Conservation (phyloP, 805 yeast species). For the Yarrowia keelungensis region DNA sequence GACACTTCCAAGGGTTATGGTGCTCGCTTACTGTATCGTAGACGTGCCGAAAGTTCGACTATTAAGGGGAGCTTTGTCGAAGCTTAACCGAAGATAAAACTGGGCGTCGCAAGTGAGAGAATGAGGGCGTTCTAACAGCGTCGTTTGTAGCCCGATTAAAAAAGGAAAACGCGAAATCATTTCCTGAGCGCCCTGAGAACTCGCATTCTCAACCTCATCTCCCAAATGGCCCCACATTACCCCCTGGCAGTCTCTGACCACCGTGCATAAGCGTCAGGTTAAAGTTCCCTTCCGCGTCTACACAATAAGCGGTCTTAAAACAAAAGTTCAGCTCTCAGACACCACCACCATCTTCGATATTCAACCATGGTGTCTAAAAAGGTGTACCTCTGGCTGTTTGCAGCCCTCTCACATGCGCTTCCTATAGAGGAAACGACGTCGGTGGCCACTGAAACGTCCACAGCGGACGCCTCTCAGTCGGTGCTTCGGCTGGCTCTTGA, state of each 20-base stretch:
- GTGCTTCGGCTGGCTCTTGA: constrained; percentile 20
- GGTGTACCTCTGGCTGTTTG: constrained; percentile 8
- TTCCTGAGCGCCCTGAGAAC: too few relatives aligned
- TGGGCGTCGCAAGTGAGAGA: neutral
- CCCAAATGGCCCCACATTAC: neutral
- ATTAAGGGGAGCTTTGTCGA: neutral
- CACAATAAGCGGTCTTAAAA: neutral
- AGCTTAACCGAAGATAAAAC: constrained; percentile 2
- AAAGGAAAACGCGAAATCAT: neutral
- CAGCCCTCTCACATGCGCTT: constrained; percentile 6
- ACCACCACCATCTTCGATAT: neutral
- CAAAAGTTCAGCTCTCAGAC: neutral
- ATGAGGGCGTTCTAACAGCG: neutral
- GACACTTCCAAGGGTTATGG: neutral
- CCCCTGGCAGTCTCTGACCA: neutral
- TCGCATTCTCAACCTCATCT: too few relatives aligned
- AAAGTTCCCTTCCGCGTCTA: constrained; percentile 1
- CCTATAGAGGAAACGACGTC: neutral
- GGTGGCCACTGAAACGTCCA: neutral
- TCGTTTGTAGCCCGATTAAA: neutral
- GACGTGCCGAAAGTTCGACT: neutral
- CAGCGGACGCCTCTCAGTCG: neutral
- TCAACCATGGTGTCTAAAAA: constrained; percentile 8
- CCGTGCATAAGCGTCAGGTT: neutral
- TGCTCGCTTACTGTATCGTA: too few relatives aligned